Base-by-base conservation (phyloP, 2,329 filamentous ascomycete genomes). In the Ceratocystis diversiconidia region DNA sequence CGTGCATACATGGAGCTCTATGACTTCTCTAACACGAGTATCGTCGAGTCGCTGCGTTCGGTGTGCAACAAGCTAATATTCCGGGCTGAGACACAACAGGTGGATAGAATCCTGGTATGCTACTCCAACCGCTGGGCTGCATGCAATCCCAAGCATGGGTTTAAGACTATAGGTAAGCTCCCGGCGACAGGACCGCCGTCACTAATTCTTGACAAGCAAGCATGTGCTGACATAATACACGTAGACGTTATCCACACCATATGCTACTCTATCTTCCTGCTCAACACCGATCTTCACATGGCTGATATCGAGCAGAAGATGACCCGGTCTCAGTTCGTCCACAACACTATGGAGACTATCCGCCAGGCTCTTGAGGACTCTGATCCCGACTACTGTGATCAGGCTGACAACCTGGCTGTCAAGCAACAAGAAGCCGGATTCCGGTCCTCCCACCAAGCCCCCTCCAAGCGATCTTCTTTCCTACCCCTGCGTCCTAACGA, bases 221-320 rank as follows among this genome's bases (percentile, higher is more conserved):
- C 68, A 12, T 61, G 30, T 70, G 69, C 75, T 77, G 70, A 79
- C 69, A 25, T 12, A 5, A 28, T 12, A 17, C 44, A 28, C 68
- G 61, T 64, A 88, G 92, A 97, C 77, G 88, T 97, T 61, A 92
- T 99, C 19, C 92, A 99, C 74, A 96, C 92, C 28, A 95, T 97
- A 69, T 95, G 90, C 76, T 99, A 97, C 75, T 96, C 94, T 0
- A 85, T 99, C 69, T 86, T 99, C 72, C 81, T 99, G 10, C 81
- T 99, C 69, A 99, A 99, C 72, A 99, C 94, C 43, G 94, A 99
- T 77, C 79, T 99, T 65, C 92, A 99, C 72, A 76, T 97, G 72
- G 94, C 92, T 67, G 92, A 97, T 72, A 96, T 97, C 70, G 91
- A 95, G 68, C 85, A 89, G 71, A 95, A 95, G 78, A 99, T 99